phyloP scores from a whole-genome alignment of 768 basidiomycete genomes.

The Russula foetens region DNA sequence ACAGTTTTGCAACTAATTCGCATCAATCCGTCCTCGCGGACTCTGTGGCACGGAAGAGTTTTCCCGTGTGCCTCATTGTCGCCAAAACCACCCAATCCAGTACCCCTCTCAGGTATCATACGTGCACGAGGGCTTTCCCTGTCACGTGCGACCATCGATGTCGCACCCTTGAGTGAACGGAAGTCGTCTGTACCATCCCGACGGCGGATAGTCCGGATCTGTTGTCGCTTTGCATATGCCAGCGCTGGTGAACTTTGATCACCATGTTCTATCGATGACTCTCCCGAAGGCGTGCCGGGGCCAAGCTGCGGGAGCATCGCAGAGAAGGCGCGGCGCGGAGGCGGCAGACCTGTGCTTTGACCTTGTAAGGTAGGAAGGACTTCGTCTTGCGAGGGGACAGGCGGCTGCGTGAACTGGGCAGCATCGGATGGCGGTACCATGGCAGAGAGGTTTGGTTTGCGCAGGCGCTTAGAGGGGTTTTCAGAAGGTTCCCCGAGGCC shows the following conservation, averaged over 20 bases:
- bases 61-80: constrained; percentile 92
- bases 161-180: constrained; percentile 61
- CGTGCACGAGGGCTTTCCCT: constrained; percentile 19
- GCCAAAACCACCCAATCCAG: constrained; percentile 78
- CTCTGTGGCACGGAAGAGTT: constrained; percentile 87
- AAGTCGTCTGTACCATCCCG: constrained; percentile 81
- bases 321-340: constrained; percentile 65
- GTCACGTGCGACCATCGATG: constrained; percentile 25
- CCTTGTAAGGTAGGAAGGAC: constrained; percentile 3
- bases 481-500: constrained; percentile 49
- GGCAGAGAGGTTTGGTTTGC: constrained; percentile 62
- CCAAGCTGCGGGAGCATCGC: constrained; percentile 46
- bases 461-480: constrained; percentile 44
- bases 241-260: constrained; percentile 73
- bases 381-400: constrained; percentile 23
- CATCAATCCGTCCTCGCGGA: constrained; percentile 93
- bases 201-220: constrained; percentile 66
- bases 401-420: constrained; percentile 30
- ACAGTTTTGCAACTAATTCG: constrained; percentile 78
- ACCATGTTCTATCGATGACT: constrained; percentile 42
- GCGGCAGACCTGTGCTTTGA: constrained; percentile 29
- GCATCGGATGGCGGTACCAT: constrained; percentile 42
- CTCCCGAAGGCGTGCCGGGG: constrained; percentile 31
- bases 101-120: constrained; percentile 31
- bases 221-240: constrained; percentile 71